Evolutionary conservation across 441 rosid species (phyloP).

Genomic region (Hypseocharis bilobata): DNA sequence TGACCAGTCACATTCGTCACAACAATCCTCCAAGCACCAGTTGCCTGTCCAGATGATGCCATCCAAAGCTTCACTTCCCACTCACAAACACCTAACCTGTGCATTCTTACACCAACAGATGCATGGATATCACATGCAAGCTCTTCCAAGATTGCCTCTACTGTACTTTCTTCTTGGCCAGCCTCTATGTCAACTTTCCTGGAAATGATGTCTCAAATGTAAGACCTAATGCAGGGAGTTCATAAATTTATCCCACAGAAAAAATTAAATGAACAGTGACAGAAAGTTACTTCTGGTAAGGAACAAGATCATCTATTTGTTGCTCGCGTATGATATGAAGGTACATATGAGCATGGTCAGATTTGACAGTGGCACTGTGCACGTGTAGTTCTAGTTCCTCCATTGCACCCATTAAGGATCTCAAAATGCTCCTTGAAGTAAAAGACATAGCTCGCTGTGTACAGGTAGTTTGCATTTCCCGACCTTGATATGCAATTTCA

Average conservation of each 20-base stretch:
- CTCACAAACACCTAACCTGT: constrained; percentile 78
- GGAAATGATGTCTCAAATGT: constrained; percentile 26
- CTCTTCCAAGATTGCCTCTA: constrained; percentile 64
- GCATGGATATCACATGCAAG: constrained; percentile 68
- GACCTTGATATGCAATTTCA: constrained; percentile 55
- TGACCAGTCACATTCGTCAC: constrained; percentile 88
- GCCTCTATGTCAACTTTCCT: constrained; percentile 75
- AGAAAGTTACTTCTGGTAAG: constrained; percentile 59
- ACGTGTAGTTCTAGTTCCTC: constrained; percentile 93
- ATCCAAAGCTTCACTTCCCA: constrained; percentile 99
- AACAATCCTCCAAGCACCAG: constrained; percentile 92
- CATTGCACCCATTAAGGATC: constrained; percentile 86
- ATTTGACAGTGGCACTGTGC: constrained; percentile 71
- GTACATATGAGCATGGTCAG: constrained; percentile 93
- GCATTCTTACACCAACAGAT: constrained; percentile 81
- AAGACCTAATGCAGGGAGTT: constrained; percentile 19
- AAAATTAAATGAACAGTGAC: constrained; percentile 13
- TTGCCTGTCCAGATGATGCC: constrained; percentile 65
- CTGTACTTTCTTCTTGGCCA: constrained; percentile 63
- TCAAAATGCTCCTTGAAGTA: constrained; percentile 74
- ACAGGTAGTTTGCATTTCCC: constrained; percentile 36
- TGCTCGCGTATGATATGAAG: constrained; percentile 85
- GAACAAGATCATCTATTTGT: constrained; percentile 77
- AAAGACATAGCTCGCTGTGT: constrained; percentile 48
- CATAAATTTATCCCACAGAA: constrained; percentile 11